These are phyloP conservation scores for Epichloe glyceriae DNA, from an alignment of 2,329 filamentous ascomycete genomes.

Conservation along the genomic window DNA sequence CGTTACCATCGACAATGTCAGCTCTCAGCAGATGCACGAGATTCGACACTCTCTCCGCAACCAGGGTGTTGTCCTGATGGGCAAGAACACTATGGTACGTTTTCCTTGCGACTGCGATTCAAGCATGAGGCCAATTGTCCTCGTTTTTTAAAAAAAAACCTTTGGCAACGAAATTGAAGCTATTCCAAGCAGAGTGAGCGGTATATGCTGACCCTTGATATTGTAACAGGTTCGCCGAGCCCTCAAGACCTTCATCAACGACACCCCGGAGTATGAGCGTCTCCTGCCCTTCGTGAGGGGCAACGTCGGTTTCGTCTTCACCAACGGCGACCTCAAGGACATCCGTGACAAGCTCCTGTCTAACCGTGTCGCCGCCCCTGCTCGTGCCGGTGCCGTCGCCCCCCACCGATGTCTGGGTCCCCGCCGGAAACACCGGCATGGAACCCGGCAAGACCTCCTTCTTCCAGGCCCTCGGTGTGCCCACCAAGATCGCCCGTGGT, in stretches of 20 bases:
- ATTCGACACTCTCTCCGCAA: conserved; percentile 86
- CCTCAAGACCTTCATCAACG: conserved; percentile 82
- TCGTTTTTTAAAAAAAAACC: too few species aligned
- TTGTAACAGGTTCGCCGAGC: conserved; percentile 71
- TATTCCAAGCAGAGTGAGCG: not conserved
- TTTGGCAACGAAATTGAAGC: not conserved
- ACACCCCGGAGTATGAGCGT: conserved; percentile 95
- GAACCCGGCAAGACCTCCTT: conserved; percentile 99
- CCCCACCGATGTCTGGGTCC: conserved; percentile 84
- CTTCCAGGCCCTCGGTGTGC: conserved; percentile 99
- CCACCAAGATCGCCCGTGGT: conserved; percentile 99
- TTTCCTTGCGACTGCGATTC: not conserved
- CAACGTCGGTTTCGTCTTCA: conserved; percentile 99
- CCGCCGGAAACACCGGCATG: conserved; percentile 99
- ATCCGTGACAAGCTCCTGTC: conserved; percentile 86
- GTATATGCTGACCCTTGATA: conserved; percentile 8
- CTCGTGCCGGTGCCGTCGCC: conserved; percentile 93
- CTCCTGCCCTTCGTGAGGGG: conserved; percentile 92
- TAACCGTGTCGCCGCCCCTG: conserved; percentile 96
- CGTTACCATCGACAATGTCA: conserved; percentile 97
- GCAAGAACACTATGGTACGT: conserved; percentile 98
- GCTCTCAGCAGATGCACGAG: conserved; percentile 99
- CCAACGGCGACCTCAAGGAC: conserved; percentile 86
- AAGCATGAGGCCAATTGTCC: too few species aligned
- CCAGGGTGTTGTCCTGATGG: conserved; percentile 93